Conservation (phyloP, 768 basidiomycete species). For the Roridomyces roridus region DNA sequence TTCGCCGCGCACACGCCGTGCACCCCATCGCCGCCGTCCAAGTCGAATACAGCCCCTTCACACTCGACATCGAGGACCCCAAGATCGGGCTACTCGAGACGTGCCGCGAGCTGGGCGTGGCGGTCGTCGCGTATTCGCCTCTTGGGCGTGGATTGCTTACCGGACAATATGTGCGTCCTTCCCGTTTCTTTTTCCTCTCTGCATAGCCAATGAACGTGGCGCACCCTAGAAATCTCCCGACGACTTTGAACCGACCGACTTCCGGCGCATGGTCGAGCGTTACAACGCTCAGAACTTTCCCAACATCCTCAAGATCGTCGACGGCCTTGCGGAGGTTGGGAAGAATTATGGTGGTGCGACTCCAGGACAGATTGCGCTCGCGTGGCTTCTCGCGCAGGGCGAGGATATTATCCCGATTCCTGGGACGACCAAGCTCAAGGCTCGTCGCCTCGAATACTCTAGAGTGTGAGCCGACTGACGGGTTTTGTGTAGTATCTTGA, state of each 20-base stretch:
- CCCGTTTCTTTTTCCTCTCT: no score
- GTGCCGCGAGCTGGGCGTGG: not conserved
- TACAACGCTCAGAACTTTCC: constrained; percentile 47
- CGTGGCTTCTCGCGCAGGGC: constrained; percentile 25
- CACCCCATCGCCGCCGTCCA: constrained; percentile 51
- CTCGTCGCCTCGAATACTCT: constrained; percentile 6
- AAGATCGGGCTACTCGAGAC: no score
- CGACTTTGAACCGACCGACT: no score
- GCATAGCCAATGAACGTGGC: no score
- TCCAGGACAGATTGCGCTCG: constrained; percentile 17
- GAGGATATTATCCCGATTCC: constrained; percentile 19
- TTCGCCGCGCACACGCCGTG: constrained; percentile 54
- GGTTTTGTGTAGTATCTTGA: constrained; percentile 40
- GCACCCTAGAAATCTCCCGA: no score
- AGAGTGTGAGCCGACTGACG: not conserved
- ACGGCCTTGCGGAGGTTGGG: constrained; percentile 38
- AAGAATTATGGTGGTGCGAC: constrained; percentile 29
- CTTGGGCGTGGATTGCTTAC: not conserved
- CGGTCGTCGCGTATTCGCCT: not conserved
- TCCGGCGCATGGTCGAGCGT: no score
- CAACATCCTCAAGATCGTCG: constrained; percentile 44
- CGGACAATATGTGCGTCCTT: no score
- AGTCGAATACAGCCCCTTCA: constrained; percentile 1
- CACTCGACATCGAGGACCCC: no score
- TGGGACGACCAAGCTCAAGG: constrained; percentile 20